These are phyloP conservation scores for Vitis rupestris DNA, from an alignment of 164 flowering plant species.

Conservation along the genomic window DNA sequence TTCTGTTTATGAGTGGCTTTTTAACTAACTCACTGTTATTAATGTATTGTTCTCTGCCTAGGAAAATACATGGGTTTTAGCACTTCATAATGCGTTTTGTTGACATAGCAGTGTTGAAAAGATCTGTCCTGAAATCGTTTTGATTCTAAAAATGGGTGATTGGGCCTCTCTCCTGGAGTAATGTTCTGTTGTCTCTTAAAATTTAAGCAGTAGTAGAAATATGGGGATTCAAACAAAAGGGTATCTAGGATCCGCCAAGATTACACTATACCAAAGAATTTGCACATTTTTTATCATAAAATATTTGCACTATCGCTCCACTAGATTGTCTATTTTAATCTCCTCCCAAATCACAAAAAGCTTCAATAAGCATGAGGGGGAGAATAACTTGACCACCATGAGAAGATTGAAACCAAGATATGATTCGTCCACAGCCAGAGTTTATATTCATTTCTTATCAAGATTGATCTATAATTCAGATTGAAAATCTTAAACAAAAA, in stretches of 20 bases:
- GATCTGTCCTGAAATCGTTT: neutral
- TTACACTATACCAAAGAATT: no score
- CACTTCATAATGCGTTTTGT: neutral
- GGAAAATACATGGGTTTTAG: neutral
- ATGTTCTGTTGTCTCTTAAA: neutral
- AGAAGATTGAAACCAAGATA: neutral
- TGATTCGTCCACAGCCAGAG: slow-evolving; percentile 7
- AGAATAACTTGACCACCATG: neutral
- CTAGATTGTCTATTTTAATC: neutral
- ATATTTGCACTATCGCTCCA: neutral
- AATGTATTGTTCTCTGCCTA: neutral
- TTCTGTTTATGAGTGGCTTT: neutral
- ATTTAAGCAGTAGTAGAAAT: no score
- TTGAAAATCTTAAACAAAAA: neutral
- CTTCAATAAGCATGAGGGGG: neutral
- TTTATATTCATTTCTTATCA: neutral
- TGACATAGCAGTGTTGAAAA: neutral
- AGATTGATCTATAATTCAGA: neutral
- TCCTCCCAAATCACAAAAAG: neutral
- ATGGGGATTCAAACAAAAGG: no score
- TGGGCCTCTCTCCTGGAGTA: neutral
- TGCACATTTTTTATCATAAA: no score
- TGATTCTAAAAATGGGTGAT: neutral
- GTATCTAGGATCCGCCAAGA: no score
- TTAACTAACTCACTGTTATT: neutral